Percentiles rank a stretch among this genome's conserved stretches.
Conservation (phyloP, 2,329 filamentous ascomycete genomes). For the Colletotrichum liriopes region DNA sequence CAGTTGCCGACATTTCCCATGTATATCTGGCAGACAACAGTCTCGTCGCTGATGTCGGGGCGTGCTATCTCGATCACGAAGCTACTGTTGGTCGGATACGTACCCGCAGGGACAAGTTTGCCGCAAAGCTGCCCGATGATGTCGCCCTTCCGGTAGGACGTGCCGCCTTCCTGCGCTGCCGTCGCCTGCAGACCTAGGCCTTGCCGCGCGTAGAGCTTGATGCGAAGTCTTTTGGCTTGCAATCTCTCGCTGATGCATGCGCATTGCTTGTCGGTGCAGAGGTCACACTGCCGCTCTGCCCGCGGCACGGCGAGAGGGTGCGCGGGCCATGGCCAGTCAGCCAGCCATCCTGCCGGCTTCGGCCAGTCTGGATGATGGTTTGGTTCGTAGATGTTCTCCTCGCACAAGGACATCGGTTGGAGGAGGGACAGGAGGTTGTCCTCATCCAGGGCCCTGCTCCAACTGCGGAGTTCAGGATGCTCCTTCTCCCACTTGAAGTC, state of each 20-base stretch:
- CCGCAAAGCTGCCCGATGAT: neutral
- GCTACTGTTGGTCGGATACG: neutral
- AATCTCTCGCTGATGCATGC: neutral
- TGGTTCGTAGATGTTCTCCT: neutral
- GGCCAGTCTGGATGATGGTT: neutral
- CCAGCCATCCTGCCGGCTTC: neutral
- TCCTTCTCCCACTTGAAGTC: constrained; percentile 1
- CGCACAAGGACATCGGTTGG: neutral
- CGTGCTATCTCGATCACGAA: neutral
- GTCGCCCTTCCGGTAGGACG: neutral
- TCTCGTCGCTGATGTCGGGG: neutral
- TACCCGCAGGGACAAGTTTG: neutral
- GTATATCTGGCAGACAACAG: neutral
- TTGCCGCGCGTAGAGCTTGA: neutral
- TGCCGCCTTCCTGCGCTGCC: neutral
- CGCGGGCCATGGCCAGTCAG: neutral
- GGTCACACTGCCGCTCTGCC: neutral
- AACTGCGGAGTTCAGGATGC: neutral
- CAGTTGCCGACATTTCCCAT: neutral
- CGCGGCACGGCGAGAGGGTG: neutral
- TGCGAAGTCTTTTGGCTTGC: neutral
- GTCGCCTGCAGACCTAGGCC: neutral
- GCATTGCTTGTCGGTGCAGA: neutral
- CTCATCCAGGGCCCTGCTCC: neutral
- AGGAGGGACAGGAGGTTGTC: neutral